phyloP scores from a whole-genome alignment of 176 grass and related monocot species.

The Carex parvula region DNA sequence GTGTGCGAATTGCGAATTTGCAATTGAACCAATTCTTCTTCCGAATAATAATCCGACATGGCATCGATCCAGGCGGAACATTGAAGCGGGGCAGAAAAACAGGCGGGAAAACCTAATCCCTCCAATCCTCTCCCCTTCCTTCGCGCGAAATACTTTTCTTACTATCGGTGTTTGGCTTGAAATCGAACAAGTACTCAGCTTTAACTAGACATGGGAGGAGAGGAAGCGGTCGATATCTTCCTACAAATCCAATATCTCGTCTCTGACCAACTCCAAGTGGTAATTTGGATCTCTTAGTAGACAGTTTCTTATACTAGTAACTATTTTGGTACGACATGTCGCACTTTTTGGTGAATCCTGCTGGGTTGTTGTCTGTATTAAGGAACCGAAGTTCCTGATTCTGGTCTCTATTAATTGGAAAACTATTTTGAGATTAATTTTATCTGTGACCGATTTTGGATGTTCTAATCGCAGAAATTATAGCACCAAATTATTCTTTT shows the following conservation, averaged over 20 bases:
- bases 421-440: background rate
- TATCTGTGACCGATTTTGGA: background rate
- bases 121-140: background rate
- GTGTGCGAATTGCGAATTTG: background rate
- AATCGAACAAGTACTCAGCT: background rate
- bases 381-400: background rate
- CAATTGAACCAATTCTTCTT: background rate
- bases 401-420: background rate
- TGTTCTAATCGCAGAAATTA: background rate
- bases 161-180: background rate
- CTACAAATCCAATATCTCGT: conserved; percentile 83
- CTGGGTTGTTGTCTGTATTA: background rate
- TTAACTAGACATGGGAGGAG: conserved; percentile 42
- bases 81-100: background rate
- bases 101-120: conserved; percentile 14
- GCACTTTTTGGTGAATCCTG: background rate
- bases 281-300: conserved; percentile 21
- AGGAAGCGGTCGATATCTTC: conserved; percentile 50
- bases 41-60: background rate
- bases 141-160: conserved; percentile 27
- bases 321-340: background rate
- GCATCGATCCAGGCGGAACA: background rate
- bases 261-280: conserved; percentile 89
- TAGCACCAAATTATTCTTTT: background rate
- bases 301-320: background rate